A percentile compares a stretch with the other conserved stretches of the same genome.
These are phyloP conservation scores for Didymella pomorum DNA, from an alignment of 2,329 filamentous ascomycete species.

Conservation along the genomic window DNA sequence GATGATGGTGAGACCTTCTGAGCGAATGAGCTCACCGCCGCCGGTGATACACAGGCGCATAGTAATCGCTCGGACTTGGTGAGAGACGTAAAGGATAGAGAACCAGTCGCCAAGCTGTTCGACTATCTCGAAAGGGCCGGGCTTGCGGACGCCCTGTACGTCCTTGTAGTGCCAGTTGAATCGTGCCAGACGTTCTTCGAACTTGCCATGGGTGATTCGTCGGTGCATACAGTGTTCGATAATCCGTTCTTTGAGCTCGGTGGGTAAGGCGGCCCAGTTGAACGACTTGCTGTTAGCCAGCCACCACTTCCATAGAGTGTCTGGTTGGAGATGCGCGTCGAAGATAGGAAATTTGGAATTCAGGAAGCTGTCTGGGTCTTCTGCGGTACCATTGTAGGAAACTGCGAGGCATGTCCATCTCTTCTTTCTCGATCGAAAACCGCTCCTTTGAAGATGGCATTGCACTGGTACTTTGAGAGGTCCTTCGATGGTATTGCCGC, in stretches of 20 bases:
- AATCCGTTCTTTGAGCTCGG: conserved; percentile 39
- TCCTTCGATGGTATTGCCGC: not conserved
- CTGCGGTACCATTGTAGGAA: not conserved
- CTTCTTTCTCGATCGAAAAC: not conserved
- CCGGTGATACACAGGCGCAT: conserved; percentile 34
- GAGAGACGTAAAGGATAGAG: conserved; percentile 30
- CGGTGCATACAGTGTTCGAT: conserved; percentile 31
- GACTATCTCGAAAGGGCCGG: conserved; percentile 27
- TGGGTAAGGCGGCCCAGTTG: conserved; percentile 36
- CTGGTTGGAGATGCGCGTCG: not conserved
- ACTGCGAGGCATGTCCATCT: not conserved
- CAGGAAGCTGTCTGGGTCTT: conserved; percentile 17
- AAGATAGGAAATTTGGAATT: conserved; percentile 8
- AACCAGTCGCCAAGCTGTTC: conserved; percentile 29
- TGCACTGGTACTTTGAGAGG: not conserved
- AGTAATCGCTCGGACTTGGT: conserved; percentile 33
- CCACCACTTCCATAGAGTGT: conserved; percentile 33
- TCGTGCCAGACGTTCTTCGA: not conserved
- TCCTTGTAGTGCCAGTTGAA: not conserved
- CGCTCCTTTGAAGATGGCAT: not conserved
- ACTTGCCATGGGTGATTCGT: conserved; percentile 1
- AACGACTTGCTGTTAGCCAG: conserved; percentile 33
- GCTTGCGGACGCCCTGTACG: not conserved
- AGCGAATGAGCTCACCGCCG: conserved; percentile 9
- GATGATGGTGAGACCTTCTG: conserved; percentile 21